Percentiles rank a stretch among this genome's conserved stretches.
Conservation (phyloP, 1,139 yeast genomes). For the Saccharomyces hybrid region DNA sequence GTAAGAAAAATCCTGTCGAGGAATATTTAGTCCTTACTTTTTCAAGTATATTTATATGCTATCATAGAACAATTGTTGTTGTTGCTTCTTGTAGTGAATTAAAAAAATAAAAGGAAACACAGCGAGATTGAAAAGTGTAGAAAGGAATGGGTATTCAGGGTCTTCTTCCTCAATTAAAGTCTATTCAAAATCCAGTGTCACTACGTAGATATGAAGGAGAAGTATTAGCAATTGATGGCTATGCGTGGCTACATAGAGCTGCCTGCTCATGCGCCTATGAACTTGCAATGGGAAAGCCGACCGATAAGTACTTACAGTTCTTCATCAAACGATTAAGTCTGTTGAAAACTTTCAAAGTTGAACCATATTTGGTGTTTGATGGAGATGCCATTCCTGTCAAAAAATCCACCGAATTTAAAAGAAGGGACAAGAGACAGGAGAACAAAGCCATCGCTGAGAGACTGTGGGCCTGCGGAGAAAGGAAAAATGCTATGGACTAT, state of each 20-base stretch:
- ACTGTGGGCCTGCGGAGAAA: constrained; percentile 45
- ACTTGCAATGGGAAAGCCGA: constrained; percentile 62
- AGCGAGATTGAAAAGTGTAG: background rate
- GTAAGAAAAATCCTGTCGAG: background rate
- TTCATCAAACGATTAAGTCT: constrained; percentile 56
- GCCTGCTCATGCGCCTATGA: constrained; percentile 80
- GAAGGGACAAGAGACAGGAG: constrained; percentile 50
- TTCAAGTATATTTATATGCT: background rate
- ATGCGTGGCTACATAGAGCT: constrained; percentile 93
- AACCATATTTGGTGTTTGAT: constrained; percentile 87
- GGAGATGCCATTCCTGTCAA: constrained; percentile 85
- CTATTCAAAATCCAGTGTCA: constrained; percentile 56
- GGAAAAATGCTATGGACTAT: constrained; percentile 54
- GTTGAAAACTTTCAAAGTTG: constrained; percentile 61
- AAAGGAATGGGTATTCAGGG: constrained; percentile 70
- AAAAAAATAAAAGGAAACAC: background rate
- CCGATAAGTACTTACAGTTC: constrained; percentile 56
- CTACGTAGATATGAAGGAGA: constrained; percentile 61
- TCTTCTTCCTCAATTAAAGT: constrained; percentile 62
- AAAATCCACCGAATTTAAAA: constrained; percentile 59
- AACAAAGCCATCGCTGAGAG: constrained; percentile 52
- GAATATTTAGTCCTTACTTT: background rate
- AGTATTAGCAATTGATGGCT: constrained; percentile 86
- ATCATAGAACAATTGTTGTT: background rate
- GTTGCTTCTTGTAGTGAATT: background rate